Evolutionary conservation across 768 basidiomycete species (phyloP), one percentile per base, ranked within the genome.

Genomic region (Boletus rubescentipes): DNA sequence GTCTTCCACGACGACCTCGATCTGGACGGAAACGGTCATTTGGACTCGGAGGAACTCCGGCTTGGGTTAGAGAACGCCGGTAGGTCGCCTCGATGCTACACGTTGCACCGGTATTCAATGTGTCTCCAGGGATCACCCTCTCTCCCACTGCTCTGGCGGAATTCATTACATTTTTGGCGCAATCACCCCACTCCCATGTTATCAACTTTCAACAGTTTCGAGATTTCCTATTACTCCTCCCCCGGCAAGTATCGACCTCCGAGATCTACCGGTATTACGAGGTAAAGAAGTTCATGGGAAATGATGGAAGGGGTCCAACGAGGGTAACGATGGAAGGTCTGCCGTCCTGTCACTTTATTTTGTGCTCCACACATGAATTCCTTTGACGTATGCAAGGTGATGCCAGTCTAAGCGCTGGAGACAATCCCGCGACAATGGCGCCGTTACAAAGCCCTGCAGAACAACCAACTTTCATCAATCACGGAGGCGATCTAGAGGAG

Each of bases 1-100:
- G 85, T 94, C 51, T 97, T 97, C 71, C 91, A 91, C 59, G 79
- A 93, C 65, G 89, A 94, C 62, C 80, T 97, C 45, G 95, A 96
- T 73, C 75, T 93, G 56, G 93, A 97, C 64, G 82, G 89, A 26
- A 91, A 97, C 71, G 93, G 92, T 9, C 82, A 81, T 51, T 69
- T 97, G 30, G 92, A 94, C 63, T 75, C 80, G 9, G 70, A 73
- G 15, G 88, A 89, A 63, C 73, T 89, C 53, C 66, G 75, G 36
- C 60, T 75, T n/a, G 86, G 87, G 4, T 73, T 96, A 41, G 71
- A 74, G 47, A 84, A 86, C 69, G 86, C 90, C 65, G 91, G 93
- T 91, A 58, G 58, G 60, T 59, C 37, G 47, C 57, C 49, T 49
- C 37, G 53, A 57, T 72, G 65, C 42, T 49, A 51, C 42, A 64